Conservation (phyloP, 2,329 filamentous ascomycete genomes). For the Diaporthe longicolla region DNA sequence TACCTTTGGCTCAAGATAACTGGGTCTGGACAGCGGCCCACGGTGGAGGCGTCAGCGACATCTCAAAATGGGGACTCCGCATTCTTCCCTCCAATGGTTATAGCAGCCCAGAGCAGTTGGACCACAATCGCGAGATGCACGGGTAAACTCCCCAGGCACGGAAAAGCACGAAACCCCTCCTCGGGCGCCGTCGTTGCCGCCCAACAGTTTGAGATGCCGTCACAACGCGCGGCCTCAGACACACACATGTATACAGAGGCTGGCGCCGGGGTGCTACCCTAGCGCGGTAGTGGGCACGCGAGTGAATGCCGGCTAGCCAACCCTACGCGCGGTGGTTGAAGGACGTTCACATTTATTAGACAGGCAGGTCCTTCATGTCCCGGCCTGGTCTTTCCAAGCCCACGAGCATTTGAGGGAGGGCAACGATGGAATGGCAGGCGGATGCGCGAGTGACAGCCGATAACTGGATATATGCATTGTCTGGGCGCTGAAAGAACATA, state of each 20-base stretch:
- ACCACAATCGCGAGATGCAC: not conserved
- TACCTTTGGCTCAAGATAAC: not conserved
- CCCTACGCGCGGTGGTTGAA: not conserved
- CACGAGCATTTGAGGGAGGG: not conserved
- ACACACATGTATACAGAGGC: not conserved
- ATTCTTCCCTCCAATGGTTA: not conserved
- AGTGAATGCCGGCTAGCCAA: not conserved
- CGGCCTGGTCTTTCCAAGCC: not conserved
- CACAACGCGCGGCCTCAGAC: slow-evolving; percentile 3
- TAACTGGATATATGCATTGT: not conserved
- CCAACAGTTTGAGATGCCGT: slow-evolving; percentile 3
- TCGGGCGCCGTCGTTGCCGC: not conserved
- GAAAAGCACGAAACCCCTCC: not conserved
- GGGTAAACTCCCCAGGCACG: not conserved
- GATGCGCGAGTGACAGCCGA: not conserved
- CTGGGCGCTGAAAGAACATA: not conserved
- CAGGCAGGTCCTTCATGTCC: not conserved
- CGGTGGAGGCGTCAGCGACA: not conserved
- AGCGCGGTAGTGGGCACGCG: slow-evolving; percentile 7
- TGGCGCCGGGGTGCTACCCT: slow-evolving; percentile 10
- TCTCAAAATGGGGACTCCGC: not conserved
- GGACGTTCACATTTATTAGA: not conserved
- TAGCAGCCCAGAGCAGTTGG: not conserved
- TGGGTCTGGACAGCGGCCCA: not conserved
- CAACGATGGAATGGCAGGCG: not conserved